phyloP scores from a whole-genome alignment of 495 filamentous ascomycete species.

The Pyrenula aspistea region DNA sequence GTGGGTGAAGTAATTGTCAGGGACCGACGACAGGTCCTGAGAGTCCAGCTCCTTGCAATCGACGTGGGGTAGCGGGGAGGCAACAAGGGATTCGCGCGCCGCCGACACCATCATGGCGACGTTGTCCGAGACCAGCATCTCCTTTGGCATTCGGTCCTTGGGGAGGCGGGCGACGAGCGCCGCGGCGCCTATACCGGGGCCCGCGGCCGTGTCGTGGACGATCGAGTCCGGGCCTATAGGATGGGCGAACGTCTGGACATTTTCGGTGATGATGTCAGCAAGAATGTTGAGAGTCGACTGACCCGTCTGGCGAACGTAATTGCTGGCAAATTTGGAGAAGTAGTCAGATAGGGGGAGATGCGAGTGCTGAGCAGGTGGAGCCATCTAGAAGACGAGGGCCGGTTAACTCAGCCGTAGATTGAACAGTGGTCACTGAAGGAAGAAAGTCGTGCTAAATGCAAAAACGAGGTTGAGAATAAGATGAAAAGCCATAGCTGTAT shows the following conservation, averaged over 20 bases:
- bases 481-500: too few relatives aligned
- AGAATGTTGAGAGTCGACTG: not conserved
- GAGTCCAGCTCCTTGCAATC: not conserved
- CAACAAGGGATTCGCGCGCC: not conserved
- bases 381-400: too few relatives aligned
- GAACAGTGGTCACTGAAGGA: too few relatives aligned
- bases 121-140: not conserved
- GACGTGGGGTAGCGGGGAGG: not conserved
- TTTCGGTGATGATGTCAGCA: too few relatives aligned
- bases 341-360: not conserved
- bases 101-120: not conserved
- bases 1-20: constrained; percentile 10
- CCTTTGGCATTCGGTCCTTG: not conserved
- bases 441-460: too few relatives aligned
- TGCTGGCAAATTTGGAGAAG: not conserved
- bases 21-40: not conserved
- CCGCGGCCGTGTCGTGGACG: constrained; percentile 21
- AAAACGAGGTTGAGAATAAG: too few relatives aligned
- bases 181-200: constrained; percentile 16
- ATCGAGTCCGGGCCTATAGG: constrained; percentile 13
- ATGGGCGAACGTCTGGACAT: not conserved
- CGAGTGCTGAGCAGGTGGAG: not conserved
- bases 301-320: not conserved
- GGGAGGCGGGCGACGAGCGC: constrained; percentile 14
- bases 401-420: too few relatives aligned